These are phyloP conservation scores for Diutina pseudorugosa DNA, from an alignment of 1,139 yeast genomes.

Conservation along the genomic window DNA sequence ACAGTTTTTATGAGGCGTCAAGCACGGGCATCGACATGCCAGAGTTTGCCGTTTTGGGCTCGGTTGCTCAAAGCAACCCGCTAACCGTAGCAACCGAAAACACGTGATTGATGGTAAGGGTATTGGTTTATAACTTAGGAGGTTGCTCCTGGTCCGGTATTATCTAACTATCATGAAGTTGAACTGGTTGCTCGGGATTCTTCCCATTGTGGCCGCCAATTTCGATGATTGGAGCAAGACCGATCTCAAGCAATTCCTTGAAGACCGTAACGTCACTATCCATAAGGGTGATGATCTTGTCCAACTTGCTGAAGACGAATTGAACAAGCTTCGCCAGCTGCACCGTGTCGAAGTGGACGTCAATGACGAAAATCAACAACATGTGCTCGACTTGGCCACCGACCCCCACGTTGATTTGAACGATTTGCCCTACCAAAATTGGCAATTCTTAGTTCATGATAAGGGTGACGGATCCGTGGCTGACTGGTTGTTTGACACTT, in stretches of 20 bases:
- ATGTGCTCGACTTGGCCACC: conserved; percentile 11
- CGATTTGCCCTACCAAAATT: conserved; percentile 11
- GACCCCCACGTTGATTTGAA: conserved; percentile 9
- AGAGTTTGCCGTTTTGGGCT: neutral
- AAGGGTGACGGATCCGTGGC: conserved; percentile 7
- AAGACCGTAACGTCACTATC: conserved; percentile 22
- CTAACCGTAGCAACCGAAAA: neutral
- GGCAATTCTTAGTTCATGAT: conserved; percentile 8
- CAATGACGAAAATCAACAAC: conserved; percentile 10
- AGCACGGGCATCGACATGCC: neutral
- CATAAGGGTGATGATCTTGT: conserved; percentile 19
- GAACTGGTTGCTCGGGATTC: neutral
- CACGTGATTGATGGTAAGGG: neutral
- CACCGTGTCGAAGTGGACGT: conserved; percentile 8
- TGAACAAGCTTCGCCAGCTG: conserved; percentile 13
- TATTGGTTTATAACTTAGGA: neutral
- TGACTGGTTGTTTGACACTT: conserved; percentile 38
- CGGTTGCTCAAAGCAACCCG: neutral
- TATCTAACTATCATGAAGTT: neutral
- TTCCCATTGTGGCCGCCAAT: neutral
- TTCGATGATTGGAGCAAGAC: conserved; percentile 8
- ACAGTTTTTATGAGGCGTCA: neutral
- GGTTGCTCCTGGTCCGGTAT: neutral
- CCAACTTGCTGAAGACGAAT: conserved; percentile 20
- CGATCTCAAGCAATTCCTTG: conserved; percentile 18